Evolutionary conservation across 306 rosid species (phyloP).

Genomic region (Prunus dulcis): DNA sequence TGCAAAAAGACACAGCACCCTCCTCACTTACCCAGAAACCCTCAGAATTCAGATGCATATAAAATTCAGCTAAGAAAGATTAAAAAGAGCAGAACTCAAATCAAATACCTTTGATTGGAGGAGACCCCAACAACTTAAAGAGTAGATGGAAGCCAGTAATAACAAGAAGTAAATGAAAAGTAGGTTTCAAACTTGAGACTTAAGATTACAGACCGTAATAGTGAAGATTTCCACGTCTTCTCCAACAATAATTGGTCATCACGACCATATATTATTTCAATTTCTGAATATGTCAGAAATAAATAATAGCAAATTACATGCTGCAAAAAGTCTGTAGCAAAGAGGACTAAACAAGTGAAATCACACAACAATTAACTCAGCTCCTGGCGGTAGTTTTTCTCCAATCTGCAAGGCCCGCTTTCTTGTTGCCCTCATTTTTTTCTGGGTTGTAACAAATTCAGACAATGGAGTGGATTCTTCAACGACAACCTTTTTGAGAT

Average conservation of each 20-base stretch:
- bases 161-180: constrained; percentile 25
- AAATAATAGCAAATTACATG: too few species aligned
- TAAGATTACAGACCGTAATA: constrained; percentile 24
- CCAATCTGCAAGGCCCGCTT: neutral
- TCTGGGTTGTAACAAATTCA: neutral
- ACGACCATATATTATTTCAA: too few species aligned
- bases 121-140: constrained; percentile 31
- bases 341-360: too few species aligned
- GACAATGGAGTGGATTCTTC: too few species aligned
- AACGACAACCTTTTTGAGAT: neutral
- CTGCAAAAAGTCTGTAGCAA: too few species aligned
- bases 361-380: neutral
- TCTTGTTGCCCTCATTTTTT: neutral
- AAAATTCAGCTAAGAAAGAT: neutral
- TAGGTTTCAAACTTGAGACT: constrained; percentile 24
- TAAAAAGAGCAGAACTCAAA: constrained; percentile 27
- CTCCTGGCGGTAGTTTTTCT: neutral
- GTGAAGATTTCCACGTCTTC: too few species aligned
- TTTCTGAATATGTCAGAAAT: too few species aligned
- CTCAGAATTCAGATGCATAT: neutral
- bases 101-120: constrained; percentile 52
- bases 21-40: constrained; percentile 7
- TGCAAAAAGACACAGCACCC: constrained; percentile 21
- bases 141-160: constrained; percentile 24
- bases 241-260: too few species aligned